phyloP scores from a whole-genome alignment of 2,329 filamentous ascomycete species.

The Paraphoma sp. region DNA sequence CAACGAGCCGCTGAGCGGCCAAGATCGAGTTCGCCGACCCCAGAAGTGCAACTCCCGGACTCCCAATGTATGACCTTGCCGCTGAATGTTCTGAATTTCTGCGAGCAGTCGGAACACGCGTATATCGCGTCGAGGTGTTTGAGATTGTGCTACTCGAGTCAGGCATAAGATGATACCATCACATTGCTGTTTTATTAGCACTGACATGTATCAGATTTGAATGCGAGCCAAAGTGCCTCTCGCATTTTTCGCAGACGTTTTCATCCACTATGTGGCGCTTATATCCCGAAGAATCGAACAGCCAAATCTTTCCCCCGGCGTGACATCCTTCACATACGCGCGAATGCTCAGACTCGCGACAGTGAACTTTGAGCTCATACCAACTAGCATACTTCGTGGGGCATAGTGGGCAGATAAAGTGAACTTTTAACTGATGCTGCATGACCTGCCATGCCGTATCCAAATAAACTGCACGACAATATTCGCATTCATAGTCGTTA shows the following conservation, averaged over 20 bases:
- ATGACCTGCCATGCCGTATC: too few species aligned
- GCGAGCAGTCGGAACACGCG: not conserved
- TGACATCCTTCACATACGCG: not conserved
- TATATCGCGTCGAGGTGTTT: not conserved
- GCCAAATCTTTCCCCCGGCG: not conserved
- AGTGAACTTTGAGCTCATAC: too few species aligned
- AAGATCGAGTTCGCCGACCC: not conserved
- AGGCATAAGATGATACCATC: not conserved
- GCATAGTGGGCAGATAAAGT: too few species aligned
- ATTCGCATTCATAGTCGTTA: too few species aligned
- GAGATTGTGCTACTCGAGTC: not conserved
- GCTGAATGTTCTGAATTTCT: not conserved
- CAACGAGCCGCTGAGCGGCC: not conserved
- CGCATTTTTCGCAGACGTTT: not conserved
- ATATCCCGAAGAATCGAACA: not conserved
- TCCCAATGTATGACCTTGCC: not conserved
- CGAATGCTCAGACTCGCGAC: too few species aligned
- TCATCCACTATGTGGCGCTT: not conserved
- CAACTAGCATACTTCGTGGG: too few species aligned
- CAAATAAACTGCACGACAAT: too few species aligned
- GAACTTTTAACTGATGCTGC: too few species aligned
- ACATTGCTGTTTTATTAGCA: not conserved
- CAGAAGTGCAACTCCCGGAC: not conserved
- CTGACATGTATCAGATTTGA: not conserved
- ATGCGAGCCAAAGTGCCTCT: not conserved